Evolutionary conservation across 805 yeast species (phyloP).

Genomic region (Saturnispora hagleri): DNA sequence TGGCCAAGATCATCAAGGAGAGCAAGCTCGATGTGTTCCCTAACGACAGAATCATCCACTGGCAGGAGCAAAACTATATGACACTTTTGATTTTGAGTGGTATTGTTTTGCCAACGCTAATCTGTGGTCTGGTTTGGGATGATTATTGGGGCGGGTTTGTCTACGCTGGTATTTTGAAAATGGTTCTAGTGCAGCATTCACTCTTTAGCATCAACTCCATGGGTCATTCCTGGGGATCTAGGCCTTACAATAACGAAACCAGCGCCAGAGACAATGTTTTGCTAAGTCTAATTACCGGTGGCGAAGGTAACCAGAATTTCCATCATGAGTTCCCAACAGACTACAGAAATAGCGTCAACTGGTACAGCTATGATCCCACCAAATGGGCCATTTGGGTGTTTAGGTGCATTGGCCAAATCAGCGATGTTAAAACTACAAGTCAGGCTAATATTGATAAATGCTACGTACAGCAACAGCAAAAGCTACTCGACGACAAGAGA

Average conservation of each 20-base stretch:
- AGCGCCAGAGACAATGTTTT: conserved; percentile 63
- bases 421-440: conserved; percentile 46
- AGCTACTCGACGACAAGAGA: conserved; percentile 65
- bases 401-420: conserved; percentile 47
- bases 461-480: conserved; percentile 74
- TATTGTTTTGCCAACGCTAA: conserved; percentile 52
- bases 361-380: conserved; percentile 81
- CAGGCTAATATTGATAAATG: conserved; percentile 60
- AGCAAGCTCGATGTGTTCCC: conserved; percentile 55
- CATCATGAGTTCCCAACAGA: conserved; percentile 95
- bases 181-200: conserved; percentile 69
- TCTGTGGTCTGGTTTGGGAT: conserved; percentile 61
- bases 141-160: conserved; percentile 70
- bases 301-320: conserved; percentile 88
- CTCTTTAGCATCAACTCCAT: conserved; percentile 70
- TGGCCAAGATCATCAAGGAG: conserved; percentile 31
- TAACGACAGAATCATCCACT: conserved; percentile 42
- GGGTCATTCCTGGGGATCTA: conserved; percentile 70
- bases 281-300: conserved; percentile 62
- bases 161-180: conserved; percentile 70
- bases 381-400: conserved; percentile 58
- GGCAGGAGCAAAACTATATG: conserved; percentile 70
- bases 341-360: conserved; percentile 63
- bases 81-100: conserved; percentile 37
- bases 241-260: conserved; percentile 66